Evolutionary conservation across 495 filamentous ascomycete species (phyloP).

Genomic region (Tuber microsphaerosporum): DNA sequence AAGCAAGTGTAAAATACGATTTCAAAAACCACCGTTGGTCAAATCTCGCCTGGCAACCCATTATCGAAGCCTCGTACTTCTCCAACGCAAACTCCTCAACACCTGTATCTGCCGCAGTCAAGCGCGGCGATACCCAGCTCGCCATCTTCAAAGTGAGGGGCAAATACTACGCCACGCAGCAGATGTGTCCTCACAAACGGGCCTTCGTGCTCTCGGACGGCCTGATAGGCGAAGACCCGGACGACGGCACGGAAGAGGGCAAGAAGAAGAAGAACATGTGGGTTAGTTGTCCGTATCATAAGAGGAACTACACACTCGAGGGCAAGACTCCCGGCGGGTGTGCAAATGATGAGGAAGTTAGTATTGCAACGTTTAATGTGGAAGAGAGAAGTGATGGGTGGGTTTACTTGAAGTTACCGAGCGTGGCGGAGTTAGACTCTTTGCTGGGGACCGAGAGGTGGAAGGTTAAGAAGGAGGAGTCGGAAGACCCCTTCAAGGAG

Average conservation of each 20-base stretch:
- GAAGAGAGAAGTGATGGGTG: conserved; percentile 72
- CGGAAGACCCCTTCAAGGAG: conserved; percentile 31
- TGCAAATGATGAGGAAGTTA: conserved; percentile 66
- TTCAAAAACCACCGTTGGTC: conserved; percentile 73
- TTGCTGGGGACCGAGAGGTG: conserved; percentile 75
- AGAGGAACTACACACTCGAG: conserved; percentile 78
- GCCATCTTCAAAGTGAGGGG: conserved; percentile 84
- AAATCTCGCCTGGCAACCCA: conserved; percentile 71
- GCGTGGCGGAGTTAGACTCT: conserved; percentile 75
- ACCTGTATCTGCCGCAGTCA: conserved; percentile 64
- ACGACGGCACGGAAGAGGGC: conserved; percentile 19
- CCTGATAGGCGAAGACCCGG: conserved; percentile 65
- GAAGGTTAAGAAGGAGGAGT: conserved; percentile 72
- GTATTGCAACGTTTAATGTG: conserved; percentile 77
- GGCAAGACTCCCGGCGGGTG: conserved; percentile 64
- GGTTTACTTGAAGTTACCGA: conserved; percentile 81
- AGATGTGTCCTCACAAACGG: conserved; percentile 97
- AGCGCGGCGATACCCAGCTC: conserved; percentile 85
- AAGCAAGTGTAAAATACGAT: conserved; percentile 58
- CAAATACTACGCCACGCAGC: conserved; percentile 81
- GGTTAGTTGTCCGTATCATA: conserved; percentile 88
- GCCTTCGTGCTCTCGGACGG: conserved; percentile 85
- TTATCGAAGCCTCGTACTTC: conserved; percentile 69
- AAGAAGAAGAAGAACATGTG: conserved; percentile 45
- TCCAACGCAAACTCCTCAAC: conserved; percentile 58